Percentiles rank a stretch among this genome's conserved stretches.
Conservation (phyloP, 2,329 filamentous ascomycete genomes). For the Elsinoe arachidis region DNA sequence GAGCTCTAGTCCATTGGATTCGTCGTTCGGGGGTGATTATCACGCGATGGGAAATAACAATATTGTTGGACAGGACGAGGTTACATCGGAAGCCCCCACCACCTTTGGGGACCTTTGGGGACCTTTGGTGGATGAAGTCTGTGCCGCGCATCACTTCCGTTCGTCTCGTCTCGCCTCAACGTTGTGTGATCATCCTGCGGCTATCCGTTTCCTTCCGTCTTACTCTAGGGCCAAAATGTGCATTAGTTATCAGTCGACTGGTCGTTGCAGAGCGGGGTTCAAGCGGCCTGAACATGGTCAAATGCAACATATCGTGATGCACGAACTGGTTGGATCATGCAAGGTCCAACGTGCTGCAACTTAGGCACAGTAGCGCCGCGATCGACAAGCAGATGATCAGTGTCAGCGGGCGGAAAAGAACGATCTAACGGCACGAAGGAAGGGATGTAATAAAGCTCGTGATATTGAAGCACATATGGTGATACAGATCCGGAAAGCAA, state of each 20-base stretch:
- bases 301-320: slow-evolving; percentile 3
- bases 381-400: not conserved
- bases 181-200: not conserved
- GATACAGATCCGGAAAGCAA: slow-evolving; percentile 5
- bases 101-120: not conserved
- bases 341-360: not conserved
- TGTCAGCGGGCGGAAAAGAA: not conserved
- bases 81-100: slow-evolving; percentile 2
- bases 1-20: not conserved
- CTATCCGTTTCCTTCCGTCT: slow-evolving; percentile 1
- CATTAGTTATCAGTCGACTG: not conserved
- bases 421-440: not conserved
- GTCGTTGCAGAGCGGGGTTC: not conserved
- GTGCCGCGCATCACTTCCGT: not conserved
- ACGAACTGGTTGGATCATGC: not conserved
- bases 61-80: not conserved
- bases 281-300: not conserved
- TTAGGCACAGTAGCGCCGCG: not conserved
- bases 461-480: slow-evolving; percentile 6
- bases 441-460: not conserved
- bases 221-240: not conserved
- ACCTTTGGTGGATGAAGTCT: not conserved
- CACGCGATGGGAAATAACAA: not conserved
- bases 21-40: not conserved
- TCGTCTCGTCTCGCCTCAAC: not conserved